phyloP scores from a whole-genome alignment of 139 green algal genomes.

The Micractinium sp. region DNA sequence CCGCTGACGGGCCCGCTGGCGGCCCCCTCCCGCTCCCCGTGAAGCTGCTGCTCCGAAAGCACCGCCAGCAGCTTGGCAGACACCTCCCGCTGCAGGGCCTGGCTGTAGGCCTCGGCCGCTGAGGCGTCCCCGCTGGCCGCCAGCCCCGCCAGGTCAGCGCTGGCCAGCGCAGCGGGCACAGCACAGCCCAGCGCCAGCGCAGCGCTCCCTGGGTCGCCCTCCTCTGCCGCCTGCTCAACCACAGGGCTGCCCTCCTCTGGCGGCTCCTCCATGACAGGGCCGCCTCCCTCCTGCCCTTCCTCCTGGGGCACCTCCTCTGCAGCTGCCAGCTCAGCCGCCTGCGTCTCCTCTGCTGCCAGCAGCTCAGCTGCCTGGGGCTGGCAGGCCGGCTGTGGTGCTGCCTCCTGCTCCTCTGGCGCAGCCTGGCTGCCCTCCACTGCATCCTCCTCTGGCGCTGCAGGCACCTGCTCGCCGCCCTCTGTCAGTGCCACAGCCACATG shows the following conservation, averaged over 20 bases:
- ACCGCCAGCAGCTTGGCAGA: constrained; percentile 25
- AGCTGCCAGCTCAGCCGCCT: neutral
- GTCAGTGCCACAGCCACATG: no score
- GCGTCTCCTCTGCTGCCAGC: neutral
- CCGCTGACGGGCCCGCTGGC: no score
- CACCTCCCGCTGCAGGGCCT: constrained; percentile 10
- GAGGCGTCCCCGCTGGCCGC: neutral
- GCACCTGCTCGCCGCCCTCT: neutral
- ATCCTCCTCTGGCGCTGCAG: neutral
- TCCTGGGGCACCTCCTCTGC: neutral
- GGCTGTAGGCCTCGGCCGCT: constrained; percentile 1
- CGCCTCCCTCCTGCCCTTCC: neutral
- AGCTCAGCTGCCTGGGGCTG: neutral
- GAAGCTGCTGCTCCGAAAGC: constrained; percentile 31
- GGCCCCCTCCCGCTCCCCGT: neutral
- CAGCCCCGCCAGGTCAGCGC: neutral
- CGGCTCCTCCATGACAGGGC: neutral
- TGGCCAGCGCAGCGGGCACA: neutral
- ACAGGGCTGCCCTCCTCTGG: neutral
- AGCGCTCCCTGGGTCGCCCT: neutral
- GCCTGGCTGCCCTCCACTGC: neutral
- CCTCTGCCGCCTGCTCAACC: neutral
- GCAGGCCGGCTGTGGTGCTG: neutral
- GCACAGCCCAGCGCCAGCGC: neutral
- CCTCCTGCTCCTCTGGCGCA: neutral